Conservation (phyloP, 345 rosid species). For the Zanthoxylum bungeanum region DNA sequence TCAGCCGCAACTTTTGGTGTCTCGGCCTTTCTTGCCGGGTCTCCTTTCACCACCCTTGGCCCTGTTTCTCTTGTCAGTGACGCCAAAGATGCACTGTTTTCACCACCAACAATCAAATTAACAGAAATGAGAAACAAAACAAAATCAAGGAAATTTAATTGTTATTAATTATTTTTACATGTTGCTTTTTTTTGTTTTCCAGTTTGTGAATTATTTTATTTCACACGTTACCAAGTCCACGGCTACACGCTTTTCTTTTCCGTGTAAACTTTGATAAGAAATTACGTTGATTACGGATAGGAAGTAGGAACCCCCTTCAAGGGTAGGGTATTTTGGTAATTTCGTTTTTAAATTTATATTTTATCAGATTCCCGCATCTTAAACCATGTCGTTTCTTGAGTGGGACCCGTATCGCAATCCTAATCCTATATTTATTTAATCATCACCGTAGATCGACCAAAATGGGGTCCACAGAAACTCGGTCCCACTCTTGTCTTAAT, state of each 20-base stretch:
- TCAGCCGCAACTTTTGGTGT: constrained; percentile 38
- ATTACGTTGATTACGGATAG: no score
- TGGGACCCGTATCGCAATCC: no score
- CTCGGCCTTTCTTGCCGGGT: constrained; percentile 62
- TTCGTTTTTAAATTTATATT: neutral
- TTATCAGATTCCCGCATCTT: neutral
- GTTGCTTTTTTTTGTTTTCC: neutral
- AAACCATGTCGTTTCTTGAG: no score
- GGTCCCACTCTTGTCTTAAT: neutral
- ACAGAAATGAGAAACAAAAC: neutral
- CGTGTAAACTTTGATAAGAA: neutral
- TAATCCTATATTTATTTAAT: no score
- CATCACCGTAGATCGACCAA: neutral
- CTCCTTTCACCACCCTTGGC: constrained; percentile 80
- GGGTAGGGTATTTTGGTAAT: neutral
- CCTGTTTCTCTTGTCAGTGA: constrained; percentile 91
- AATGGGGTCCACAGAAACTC: neutral
- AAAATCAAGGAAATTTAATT: neutral
- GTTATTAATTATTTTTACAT: neutral
- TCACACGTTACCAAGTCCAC: neutral
- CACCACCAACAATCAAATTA: neutral
- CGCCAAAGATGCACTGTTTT: constrained; percentile 88
- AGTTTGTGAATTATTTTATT: no score
- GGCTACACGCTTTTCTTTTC: neutral
- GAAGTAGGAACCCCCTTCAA: neutral